Base-by-base conservation (phyloP, 2,329 filamentous ascomycete species). In the Ascomycota sp. region DNA sequence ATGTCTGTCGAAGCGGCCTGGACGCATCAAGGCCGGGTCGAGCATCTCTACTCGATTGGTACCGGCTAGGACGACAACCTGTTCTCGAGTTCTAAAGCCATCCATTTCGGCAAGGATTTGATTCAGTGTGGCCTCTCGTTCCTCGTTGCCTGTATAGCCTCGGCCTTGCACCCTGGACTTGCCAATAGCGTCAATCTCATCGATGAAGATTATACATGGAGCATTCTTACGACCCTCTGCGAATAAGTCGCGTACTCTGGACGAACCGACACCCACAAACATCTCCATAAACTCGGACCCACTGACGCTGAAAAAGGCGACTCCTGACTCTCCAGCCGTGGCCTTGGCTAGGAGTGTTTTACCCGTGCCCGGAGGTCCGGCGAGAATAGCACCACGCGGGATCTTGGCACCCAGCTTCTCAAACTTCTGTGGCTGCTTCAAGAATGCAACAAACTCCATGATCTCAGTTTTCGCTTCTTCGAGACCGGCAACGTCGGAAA, bases 61-160 rank as follows among this genome's bases (percentile, higher is more conserved):
- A 58, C 89, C 89, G 29, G 89, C 89, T 36, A 98, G 67, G 21
- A 98, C 89, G 31, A 98, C 86, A 25, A 98, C 80, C 56, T 95
- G 86, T 46, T 95, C 86, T 2, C 76, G 71, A 7, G 86, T 95
- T 55, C 94, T 94, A 71, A 95, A 95, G 34, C 86, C 89, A 50
- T 98, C 89, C 89, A 98, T 98, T 53, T 98, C 89, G 0, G 89
- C 98, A 31, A 98, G 62, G 36, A 98, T 95, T 57, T 98, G 89
- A 55, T 98, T 98, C 20, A 98, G 72, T 0, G 89, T 98, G 28
- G 80, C 81, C 57, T 98, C 89, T 36, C 89, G 77, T 58, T 98
- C 89, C 47, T 98, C 89, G 46, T 95, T 95, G 36, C 89, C 89
- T 38, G 86, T 85, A 24, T 78, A 77, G 34, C 58, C 57, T 28